Base-by-base conservation (phyloP, 2,329 filamentous ascomycete species). In the Diaporthe velutina region DNA sequence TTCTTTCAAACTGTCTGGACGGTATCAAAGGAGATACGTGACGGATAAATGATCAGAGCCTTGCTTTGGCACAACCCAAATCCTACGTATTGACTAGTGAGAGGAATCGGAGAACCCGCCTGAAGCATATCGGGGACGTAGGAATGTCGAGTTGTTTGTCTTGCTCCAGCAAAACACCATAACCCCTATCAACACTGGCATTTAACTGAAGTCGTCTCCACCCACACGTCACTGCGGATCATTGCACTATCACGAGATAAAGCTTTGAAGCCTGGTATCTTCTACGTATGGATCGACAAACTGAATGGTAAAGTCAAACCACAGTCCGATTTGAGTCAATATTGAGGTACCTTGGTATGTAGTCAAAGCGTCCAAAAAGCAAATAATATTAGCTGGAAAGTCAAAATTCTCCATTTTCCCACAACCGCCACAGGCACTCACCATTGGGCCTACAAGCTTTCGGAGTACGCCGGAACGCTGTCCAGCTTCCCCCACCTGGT, bases 301-400 rank as follows among this genome's bases (percentile, higher is more conserved):
- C 60, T 22, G 22, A 38, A 67, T 8, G 33, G 22, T 4, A 19
- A 8, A 12, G 17, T 12, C 13, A 12, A 38, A 10, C 22, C 8
- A n/a, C 35, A 38, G 33, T 8, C 15, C 30, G n/a, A 40, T 40
- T 22, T 19, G 33, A 68, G 33, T 54, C 33, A 45, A 28, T 22
- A 42, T 19, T 54, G 2, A 6, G 9, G 42, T 28, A 22, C 7
- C n/a, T n/a, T n/a, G n/a, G n/a, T n/a, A n/a, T n/a, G 33, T 15
- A 28, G 45, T 54, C 64, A 52, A 54, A 40, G 64, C 64, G 48
- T 22, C 10, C 19, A 7, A 38, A 38, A 40, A 35, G n/a, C 22
- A 19, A 28, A 60, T 22, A 54, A 38, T 19, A 13, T 54, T 68
- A 54, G 48, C 48, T 68, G 64, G n/a, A 68, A 68, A 68, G 30